Base-by-base conservation (phyloP, 805 yeast genomes). In the Cyberlindnera japonica region DNA sequence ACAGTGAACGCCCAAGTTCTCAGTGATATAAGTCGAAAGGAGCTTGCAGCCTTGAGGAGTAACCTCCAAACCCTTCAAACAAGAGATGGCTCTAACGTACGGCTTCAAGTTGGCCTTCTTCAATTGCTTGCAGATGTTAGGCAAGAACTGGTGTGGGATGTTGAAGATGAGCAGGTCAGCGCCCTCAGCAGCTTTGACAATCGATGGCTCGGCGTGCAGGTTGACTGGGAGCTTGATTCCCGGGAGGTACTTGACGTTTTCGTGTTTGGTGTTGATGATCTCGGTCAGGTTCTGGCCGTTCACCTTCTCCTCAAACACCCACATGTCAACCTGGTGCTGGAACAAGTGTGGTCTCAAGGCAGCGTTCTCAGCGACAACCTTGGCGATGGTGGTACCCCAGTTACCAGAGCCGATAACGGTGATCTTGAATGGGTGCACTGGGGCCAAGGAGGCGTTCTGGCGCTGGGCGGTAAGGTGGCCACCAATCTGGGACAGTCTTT, bases 321-420 rank as follows among this genome's bases (percentile, higher is more conserved):
- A 93, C 98, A 93, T 90, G 55, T 83, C 81, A 29, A 93, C 97
- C 41, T 75, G 68, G 46, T 67, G 68, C 44, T 78, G 73, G 64
- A 93, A 93, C 56, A 86, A 67, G 27, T 78, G 72, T 28, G 90
- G 81, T 64, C 87, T 76, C 48, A 76, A 77, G 15, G 72, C 72
- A 31, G 90, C 72, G 63, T 89, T 90, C 65, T 93, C 98, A 27
- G 97, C 89, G 20, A 89, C 81, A 33, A 91, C 88, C 64, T 93
- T 91, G 48, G 98, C 97, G 40, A 93, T 89, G 15, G 98, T 91
- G 27, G 96, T 88, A 50, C 99, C 99, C 85, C 99, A 91, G 68
- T 91, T 91, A 61, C 98, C 99, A 22, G 97, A 89, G 30, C 99
- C 99, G 50, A 93, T 81, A 40, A 89, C 87, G 29, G 89, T 71